Evolutionary conservation across 2,329 filamentous ascomycete species (phyloP), one percentile per base, ranked within the genome.

Genomic region (Hypoxylon sp.): DNA sequence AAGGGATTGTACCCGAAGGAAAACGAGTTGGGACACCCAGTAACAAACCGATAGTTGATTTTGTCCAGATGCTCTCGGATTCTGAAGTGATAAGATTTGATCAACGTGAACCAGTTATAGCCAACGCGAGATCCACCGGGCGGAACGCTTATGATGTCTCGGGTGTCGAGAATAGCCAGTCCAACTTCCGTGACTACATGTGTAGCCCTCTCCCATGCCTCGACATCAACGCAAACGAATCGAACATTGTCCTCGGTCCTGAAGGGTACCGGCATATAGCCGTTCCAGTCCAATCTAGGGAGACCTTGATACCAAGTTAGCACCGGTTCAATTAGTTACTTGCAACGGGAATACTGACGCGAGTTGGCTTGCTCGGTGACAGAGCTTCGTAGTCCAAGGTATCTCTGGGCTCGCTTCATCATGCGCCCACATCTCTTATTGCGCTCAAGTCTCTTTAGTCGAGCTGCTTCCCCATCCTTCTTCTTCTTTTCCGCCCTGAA

Each of bases 101-200:
- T 90, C 52, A 83, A 77, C 0, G 79, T 70, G 67, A 87, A 85
- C 93, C 94, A 97, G 37, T 87, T 82, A 41, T 79, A 70, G 2
- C 89, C 92, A 48, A 3, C 6, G 15, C 15, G 15, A 24, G 80
- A 77, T 2, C 79, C 71, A 0, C 91, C 91, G 2, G 91, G 91
- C 0, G 85, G 71, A 0, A 88, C 64, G 6, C 76, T 78, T 1
- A 77, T 70, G 20, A 93, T 73, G 37, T 84, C 76, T 4, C 76
- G 70, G 0, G 91, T 93, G 74, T 98, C 93, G 0, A 98, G 81
- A 2, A 89, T 89, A 1, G 92, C 89, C 41, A 99, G 82, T 0
- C 95, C 95, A 39, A 99, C 83, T 76, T 99, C 95, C 0, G 94
- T 97, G 61, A 98, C 84, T 11, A 86, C 80, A 32, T 83, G 80